These are phyloP conservation scores for Samsoniella hepiali DNA, from an alignment of 2,329 filamentous ascomycete species.

Conservation along the genomic window DNA sequence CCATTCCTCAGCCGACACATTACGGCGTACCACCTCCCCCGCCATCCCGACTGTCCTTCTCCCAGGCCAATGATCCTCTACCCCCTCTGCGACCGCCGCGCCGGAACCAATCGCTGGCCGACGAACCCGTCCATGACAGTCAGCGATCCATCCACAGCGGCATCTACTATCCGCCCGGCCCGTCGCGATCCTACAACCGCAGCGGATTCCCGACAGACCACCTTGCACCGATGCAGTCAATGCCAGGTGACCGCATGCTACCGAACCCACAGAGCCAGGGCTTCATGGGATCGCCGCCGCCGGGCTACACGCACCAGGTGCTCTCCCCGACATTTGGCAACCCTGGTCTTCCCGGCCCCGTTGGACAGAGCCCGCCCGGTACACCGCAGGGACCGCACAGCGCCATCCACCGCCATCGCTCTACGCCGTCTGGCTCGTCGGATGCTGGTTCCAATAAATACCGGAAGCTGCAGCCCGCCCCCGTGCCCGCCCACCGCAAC, in stretches of 20 bases:
- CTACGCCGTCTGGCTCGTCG: slow-evolving; percentile 37
- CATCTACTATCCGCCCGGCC: slow-evolving; percentile 33
- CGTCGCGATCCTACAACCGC: slow-evolving; percentile 31
- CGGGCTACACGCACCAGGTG: slow-evolving; percentile 31
- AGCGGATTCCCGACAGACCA: slow-evolving; percentile 32
- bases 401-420: slow-evolving; percentile 35
- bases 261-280: slow-evolving; percentile 32
- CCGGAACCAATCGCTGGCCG: slow-evolving; percentile 33
- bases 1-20: slow-evolving; percentile 24
- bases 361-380: slow-evolving; percentile 36
- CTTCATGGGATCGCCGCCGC: slow-evolving; percentile 36
- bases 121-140: slow-evolving; percentile 33
- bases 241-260: slow-evolving; percentile 33
- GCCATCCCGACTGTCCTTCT: slow-evolving; percentile 34
- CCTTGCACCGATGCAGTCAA: slow-evolving; percentile 30
- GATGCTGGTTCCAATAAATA: slow-evolving; percentile 45
- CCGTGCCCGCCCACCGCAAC: slow-evolving; percentile 49
- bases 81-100: slow-evolving; percentile 39
- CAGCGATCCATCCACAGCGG: slow-evolving; percentile 26
- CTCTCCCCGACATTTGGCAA: slow-evolving; percentile 39
- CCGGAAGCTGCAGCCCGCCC: slow-evolving; percentile 57
- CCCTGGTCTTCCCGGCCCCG: slow-evolving; percentile 29
- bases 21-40: slow-evolving; percentile 25
- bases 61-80: slow-evolving; percentile 36
- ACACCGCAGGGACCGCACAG: slow-evolving; percentile 31